Evolutionary conservation across 164 flowering plant species (phyloP).

Genomic region (Vitis vinifera): DNA sequence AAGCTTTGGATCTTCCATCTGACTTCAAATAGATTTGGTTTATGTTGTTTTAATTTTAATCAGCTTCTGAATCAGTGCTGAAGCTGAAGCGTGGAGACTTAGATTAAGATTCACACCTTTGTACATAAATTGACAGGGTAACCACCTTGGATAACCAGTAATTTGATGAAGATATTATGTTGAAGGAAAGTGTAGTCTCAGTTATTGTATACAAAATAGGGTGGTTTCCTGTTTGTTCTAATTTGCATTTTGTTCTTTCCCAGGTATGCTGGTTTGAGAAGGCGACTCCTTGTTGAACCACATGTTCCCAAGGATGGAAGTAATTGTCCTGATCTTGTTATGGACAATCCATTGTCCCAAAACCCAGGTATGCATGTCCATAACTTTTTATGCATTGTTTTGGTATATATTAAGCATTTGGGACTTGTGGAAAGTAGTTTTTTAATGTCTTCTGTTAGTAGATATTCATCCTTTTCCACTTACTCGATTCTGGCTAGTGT

Average conservation of each 20-base stretch:
- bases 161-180: not conserved
- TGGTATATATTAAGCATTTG: not conserved
- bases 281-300: constrained; percentile 76
- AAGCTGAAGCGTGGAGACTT: not conserved
- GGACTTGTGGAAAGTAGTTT: not conserved
- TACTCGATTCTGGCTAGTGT: too few species aligned
- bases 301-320: constrained; percentile 60
- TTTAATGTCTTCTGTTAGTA: not conserved
- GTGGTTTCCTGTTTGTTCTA: not conserved
- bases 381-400: not conserved
- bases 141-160: not conserved
- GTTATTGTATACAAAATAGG: not conserved
- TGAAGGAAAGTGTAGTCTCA: not conserved
- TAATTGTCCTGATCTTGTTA: constrained; percentile 55
- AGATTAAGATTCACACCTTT: not conserved
- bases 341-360: constrained; percentile 95
- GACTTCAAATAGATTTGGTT: too few species aligned
- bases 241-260: not conserved
- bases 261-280: constrained; percentile 87
- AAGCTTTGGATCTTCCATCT: not conserved
- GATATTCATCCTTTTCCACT: too few species aligned
- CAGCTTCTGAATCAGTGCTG: not conserved
- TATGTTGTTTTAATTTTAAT: too few species aligned
- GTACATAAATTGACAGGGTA: not conserved
- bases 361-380: constrained; percentile 61